Conservation (phyloP, 768 basidiomycete genomes). For the Mycena epipterygia region DNA sequence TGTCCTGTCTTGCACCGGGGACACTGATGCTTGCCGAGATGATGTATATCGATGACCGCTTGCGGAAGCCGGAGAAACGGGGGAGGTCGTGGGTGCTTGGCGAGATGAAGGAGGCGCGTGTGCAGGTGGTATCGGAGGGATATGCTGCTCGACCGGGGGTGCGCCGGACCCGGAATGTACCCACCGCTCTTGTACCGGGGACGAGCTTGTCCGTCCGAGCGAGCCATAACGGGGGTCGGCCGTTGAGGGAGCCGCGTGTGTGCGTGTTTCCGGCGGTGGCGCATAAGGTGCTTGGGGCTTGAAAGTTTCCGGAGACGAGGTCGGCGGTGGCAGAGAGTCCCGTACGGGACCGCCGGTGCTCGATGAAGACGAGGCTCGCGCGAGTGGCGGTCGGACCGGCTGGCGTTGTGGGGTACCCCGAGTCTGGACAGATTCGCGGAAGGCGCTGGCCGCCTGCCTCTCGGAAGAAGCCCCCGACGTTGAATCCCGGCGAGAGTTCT, state of each 20-base stretch:
- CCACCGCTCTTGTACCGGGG: background rate
- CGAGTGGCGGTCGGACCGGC: background rate
- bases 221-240: slow-evolving; percentile 7
- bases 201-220: slow-evolving; percentile 2
- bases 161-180: background rate
- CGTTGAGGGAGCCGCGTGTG: background rate
- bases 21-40: background rate
- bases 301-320: slow-evolving; percentile 5
- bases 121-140: background rate
- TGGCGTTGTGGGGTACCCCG: background rate
- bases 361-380: background rate
- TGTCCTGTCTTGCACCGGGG: background rate
- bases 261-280: background rate
- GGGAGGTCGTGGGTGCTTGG: background rate
- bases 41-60: background rate
- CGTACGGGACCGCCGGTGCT: background rate
- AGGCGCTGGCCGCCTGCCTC: no score
- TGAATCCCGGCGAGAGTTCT: slow-evolving; percentile 12
- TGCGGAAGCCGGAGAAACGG: background rate
- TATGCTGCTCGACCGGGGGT: background rate
- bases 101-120: background rate
- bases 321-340: no score
- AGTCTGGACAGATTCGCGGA: no score
- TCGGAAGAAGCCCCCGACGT: background rate
- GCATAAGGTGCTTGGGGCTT: background rate